Percentiles rank a stretch among this genome's conserved stretches.
Evolutionary conservation across 2,329 filamentous ascomycete genomes (phyloP).

Genomic region (Fusarium multiceps): DNA sequence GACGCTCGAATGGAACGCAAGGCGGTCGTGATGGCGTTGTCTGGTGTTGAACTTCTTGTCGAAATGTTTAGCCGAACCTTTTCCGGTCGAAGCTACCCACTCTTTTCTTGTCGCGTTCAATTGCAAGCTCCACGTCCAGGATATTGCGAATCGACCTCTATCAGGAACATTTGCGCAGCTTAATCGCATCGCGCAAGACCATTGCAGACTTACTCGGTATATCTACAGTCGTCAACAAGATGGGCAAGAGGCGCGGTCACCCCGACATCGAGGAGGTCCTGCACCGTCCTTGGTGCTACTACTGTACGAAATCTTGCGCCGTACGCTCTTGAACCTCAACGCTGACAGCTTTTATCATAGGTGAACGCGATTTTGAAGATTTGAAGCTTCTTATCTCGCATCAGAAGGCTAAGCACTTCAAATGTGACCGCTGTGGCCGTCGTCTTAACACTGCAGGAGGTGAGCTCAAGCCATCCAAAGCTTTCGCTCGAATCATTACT

Average conservation of each 20-base stretch:
- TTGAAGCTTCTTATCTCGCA: conserved; percentile 96
- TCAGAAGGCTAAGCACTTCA: conserved; percentile 99
- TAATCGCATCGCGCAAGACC: conserved; percentile 24
- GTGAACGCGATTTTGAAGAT: conserved; percentile 97
- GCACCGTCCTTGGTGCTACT: conserved; percentile 94
- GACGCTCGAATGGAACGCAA: neutral
- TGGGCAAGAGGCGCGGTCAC: conserved; percentile 89
- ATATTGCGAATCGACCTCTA: conserved; percentile 30
- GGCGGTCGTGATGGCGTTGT: neutral
- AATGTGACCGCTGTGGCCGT: conserved; percentile 90
- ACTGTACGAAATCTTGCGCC: conserved; percentile 68
- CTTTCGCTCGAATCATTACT: accelerated
- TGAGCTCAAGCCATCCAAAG: conserved; percentile 49
- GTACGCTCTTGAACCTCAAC: conserved; percentile 19
- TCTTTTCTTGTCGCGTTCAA: conserved; percentile 43
- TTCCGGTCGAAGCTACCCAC: conserved; percentile 44
- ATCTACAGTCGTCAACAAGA: conserved; percentile 50
- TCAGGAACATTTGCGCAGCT: conserved; percentile 32
- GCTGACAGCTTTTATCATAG: conserved; percentile 52
- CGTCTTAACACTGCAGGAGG: conserved; percentile 94
- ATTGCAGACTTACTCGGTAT: neutral
- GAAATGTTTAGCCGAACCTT: conserved; percentile 39
- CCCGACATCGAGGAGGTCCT: conserved; percentile 91
- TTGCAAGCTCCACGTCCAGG: conserved; percentile 40
- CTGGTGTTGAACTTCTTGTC: neutral